A percentile compares a stretch with the other conserved stretches of the same genome.
Evolutionary conservation across 768 basidiomycete species (phyloP).

Genomic region (Fomitopsis pulvina): DNA sequence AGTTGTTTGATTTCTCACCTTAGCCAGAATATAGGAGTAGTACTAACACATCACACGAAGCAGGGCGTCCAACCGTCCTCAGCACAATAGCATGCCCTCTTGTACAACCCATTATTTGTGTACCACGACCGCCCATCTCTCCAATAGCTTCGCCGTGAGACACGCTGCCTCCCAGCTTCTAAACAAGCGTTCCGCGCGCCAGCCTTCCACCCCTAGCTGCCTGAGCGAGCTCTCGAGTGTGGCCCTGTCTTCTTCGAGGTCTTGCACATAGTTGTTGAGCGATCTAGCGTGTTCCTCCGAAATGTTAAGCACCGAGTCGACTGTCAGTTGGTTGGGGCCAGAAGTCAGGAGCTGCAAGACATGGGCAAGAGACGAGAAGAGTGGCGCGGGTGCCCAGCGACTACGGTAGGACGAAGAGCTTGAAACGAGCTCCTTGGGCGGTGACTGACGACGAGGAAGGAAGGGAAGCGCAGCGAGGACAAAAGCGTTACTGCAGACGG

Average conservation of each 20-base stretch:
- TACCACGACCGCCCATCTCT: constrained; percentile 19
- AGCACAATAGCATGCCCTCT: too few relatives aligned
- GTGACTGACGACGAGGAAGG: constrained; percentile 12
- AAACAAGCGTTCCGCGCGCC: constrained; percentile 20
- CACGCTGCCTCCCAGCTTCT: constrained; percentile 20
- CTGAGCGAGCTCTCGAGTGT: constrained; percentile 10
- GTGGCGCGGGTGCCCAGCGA: constrained; percentile 10
- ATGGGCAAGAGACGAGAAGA: constrained; percentile 12
- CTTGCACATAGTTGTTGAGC: constrained; percentile 11
- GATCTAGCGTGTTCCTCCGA: constrained; percentile 16
- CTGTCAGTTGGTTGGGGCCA: constrained; percentile 12
- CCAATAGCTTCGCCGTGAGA: constrained; percentile 12
- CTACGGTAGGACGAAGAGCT: background rate
- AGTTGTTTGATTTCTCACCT: background rate
- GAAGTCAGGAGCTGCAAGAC: constrained; percentile 15
- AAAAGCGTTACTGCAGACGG: constrained; percentile 3
- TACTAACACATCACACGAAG: background rate
- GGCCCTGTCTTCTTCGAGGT: constrained; percentile 11
- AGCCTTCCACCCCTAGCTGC: constrained; percentile 15
- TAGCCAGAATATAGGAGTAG: too few relatives aligned
- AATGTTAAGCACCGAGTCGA: constrained; percentile 18
- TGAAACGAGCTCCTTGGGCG: background rate
- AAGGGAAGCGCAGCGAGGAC: constrained; percentile 17
- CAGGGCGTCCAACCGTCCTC: too few relatives aligned
- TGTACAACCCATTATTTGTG: too few relatives aligned